Evolutionary conservation across 179 eudicot species (phyloP).

Genomic region (Nepenthes alata): DNA sequence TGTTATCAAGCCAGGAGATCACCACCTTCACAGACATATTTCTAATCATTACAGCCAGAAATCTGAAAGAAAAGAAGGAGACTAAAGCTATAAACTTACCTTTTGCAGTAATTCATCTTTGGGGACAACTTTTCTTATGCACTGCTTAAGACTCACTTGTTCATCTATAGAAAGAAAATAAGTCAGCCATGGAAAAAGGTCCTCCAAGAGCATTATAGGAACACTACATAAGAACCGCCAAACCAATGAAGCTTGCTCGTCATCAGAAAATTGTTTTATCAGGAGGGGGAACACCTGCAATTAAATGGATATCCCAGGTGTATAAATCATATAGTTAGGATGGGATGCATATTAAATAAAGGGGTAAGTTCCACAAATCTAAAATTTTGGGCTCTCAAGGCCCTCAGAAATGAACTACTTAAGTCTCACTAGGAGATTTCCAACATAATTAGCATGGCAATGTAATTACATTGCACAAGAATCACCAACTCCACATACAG

Average conservation of each 20-base stretch:
- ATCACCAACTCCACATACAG: too few relatives aligned
- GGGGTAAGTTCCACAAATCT: too few relatives aligned
- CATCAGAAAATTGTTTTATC: constrained; percentile 41
- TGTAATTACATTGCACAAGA: too few relatives aligned
- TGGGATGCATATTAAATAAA: too few relatives aligned
- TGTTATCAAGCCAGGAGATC: constrained; percentile 53
- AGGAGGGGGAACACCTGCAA: constrained; percentile 76
- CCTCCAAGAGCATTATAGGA: constrained; percentile 62
- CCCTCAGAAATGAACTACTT: too few relatives aligned
- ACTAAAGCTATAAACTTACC: constrained; percentile 27
- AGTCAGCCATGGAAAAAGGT: constrained; percentile 68
- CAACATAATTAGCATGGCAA: too few relatives aligned
- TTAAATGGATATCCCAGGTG: background rate
- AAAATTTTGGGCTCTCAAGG: too few relatives aligned
- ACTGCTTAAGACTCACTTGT: constrained; percentile 35
- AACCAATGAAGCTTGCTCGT: constrained; percentile 72
- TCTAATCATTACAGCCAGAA: constrained; percentile 11
- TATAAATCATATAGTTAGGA: too few relatives aligned
- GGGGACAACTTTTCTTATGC: constrained; percentile 50
- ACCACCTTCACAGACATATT: constrained; percentile 41
- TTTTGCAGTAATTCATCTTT: constrained; percentile 49
- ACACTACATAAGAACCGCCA: constrained; percentile 79
- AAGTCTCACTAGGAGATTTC: too few relatives aligned
- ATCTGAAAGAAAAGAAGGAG: constrained; percentile 1
- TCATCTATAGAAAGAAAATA: constrained; percentile 56